Conservation (phyloP, 208 protist genomes). For the Spongospora subterranea region DNA sequence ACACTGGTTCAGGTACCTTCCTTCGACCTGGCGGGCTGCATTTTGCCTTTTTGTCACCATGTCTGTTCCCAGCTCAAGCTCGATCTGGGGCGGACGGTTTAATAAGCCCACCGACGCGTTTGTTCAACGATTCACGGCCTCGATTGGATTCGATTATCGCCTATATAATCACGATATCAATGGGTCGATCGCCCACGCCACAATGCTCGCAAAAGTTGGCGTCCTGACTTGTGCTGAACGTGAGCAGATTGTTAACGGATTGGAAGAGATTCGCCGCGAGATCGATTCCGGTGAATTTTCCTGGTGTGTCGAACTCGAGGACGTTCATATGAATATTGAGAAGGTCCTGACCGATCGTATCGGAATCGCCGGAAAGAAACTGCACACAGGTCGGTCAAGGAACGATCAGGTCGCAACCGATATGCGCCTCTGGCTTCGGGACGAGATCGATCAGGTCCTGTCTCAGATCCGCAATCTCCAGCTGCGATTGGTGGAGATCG, state of each 20-base stretch:
- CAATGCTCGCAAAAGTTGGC: not conserved
- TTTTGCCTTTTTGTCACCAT: too few species aligned
- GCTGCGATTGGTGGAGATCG: constrained; percentile 51
- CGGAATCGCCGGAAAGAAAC: constrained; percentile 70
- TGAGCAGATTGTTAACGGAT: not conserved
- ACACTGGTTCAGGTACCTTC: too few species aligned
- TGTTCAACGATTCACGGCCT: constrained; percentile 11
- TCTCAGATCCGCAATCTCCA: constrained; percentile 58
- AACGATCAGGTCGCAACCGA: constrained; percentile 75
- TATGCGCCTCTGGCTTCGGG: constrained; percentile 75
- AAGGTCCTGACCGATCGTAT: constrained; percentile 72
- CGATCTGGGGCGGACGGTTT: constrained; percentile 10
- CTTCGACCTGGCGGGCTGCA: too few species aligned
- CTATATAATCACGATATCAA: not conserved
- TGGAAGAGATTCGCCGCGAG: constrained; percentile 11
- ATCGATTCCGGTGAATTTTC: not conserved
- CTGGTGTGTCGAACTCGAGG: constrained; percentile 63
- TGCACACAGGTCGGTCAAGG: constrained; percentile 75
- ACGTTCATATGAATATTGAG: constrained; percentile 77
- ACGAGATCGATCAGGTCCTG: constrained; percentile 62
- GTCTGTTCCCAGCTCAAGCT: not conserved
- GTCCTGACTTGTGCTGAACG: not conserved
- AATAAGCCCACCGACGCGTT: not conserved
- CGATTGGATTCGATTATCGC: constrained; percentile 23
- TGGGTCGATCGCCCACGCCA: constrained; percentile 29